Base-by-base conservation (phyloP, 1,284 basidiomycete species). In the Austroboletus niveus region DNA sequence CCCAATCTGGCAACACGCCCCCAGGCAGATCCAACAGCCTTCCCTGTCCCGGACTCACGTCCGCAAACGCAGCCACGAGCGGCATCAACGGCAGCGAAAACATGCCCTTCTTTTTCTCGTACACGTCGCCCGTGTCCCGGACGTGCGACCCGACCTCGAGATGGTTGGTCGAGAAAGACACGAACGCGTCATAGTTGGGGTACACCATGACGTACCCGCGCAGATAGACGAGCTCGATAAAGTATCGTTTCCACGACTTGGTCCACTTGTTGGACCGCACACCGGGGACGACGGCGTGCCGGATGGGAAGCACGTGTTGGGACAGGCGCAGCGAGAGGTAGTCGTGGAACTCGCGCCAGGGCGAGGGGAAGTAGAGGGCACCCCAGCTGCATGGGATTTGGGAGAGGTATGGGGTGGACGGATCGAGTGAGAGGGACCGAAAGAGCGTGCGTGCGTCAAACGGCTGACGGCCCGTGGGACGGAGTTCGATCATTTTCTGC, bases 341-440 rank as follows among this genome's bases (percentile, higher is more conserved):
- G 43, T 75, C 70, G 67, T 93, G 89, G 64, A 93, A 93, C 65
- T 89, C 87, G 56, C 81, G 77, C 90, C 90, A 93, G 58, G 86
- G 84, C 57, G 89, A 81, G 4, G 91, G 90, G 64, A 93, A 93
- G 71, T 92, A 93, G 41, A 90, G 75, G 2, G 89, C 91, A n/a
- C 90, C 91, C 91, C 90, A 93, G 66, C 87, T 90, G 68, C 91
- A 93, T 1, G 90, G 91, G 12, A 92, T 81, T 55, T 88, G 86
- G 1, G 89, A 91, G 34, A 92, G 78, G 65, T 91, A 93, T 0
- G 91, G 90, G 0, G 82, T 85, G 5, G 75, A 69, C 0, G 77
- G 69, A 45, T 79, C 58, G 14, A 81, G 45, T 5, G 71, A 73
- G 10, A 72, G 60, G 0, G 69, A 57, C 8, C 66, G 62, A 64